Percentiles rank a stretch among this genome's conserved stretches.
Evolutionary conservation across 177 flowering plant species (phyloP).

Genomic region (Vitis hybrid): DNA sequence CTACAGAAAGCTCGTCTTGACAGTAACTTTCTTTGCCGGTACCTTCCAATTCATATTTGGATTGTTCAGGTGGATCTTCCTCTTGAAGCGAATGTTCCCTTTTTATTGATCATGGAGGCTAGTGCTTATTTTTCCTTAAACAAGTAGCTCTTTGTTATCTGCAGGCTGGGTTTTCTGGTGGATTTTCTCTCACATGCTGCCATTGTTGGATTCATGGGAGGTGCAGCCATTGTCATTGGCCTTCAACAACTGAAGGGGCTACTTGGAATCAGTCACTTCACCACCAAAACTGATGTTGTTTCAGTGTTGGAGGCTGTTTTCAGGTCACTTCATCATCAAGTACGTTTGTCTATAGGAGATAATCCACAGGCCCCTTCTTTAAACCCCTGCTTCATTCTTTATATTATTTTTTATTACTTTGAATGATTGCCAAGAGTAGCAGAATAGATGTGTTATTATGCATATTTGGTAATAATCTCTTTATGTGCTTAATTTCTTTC

Average conservation of each 20-base stretch:
- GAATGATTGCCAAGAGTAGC: too few relatives aligned
- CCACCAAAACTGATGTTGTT: slow-evolving; percentile 57
- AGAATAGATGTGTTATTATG: too few relatives aligned
- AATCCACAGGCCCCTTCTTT: too few relatives aligned
- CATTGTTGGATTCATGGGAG: slow-evolving; percentile 81
- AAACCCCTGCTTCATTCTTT: too few relatives aligned
- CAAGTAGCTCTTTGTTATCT: not conserved
- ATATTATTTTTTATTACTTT: too few relatives aligned
- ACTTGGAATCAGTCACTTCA: slow-evolving; percentile 58
- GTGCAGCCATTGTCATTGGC: slow-evolving; percentile 77
- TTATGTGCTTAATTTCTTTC: not conserved
- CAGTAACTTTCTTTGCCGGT: slow-evolving; percentile 82
- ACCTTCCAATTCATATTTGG: slow-evolving; percentile 67
- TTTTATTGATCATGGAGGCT: not conserved
- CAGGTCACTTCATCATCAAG: slow-evolving; percentile 41
- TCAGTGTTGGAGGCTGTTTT: slow-evolving; percentile 51
- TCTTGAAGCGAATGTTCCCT: not conserved
- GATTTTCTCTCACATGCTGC: slow-evolving; percentile 84
- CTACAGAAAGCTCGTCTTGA: slow-evolving; percentile 54
- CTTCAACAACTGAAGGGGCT: slow-evolving; percentile 74
- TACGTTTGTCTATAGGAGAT: slow-evolving; percentile 22
- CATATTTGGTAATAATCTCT: too few relatives aligned
- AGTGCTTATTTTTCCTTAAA: not conserved
- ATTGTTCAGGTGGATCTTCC: slow-evolving; percentile 45
- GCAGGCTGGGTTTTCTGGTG: slow-evolving; percentile 72